Evolutionary conservation across 371 early-diverging fungal genomes (phyloP), one percentile per base, ranked within the genome.

Genomic region (Mortierella sp.): DNA sequence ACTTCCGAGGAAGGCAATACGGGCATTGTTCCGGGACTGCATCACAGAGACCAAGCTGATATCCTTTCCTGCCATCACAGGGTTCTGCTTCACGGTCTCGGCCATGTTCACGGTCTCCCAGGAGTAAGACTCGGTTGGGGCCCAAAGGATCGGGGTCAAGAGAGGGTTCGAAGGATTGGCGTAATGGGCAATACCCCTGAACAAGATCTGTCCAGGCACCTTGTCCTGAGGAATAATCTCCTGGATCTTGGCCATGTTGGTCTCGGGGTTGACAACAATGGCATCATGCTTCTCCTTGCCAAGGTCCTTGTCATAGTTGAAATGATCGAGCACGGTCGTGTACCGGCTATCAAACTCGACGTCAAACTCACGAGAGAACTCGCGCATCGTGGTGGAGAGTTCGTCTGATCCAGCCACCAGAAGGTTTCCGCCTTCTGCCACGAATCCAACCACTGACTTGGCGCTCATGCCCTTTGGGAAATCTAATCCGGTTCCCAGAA

Each of bases 351-450:
- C 97, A 25, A n/a, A 77, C 53, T 93, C 93, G 29, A 95, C 89
- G 59, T 94, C 94, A 72, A 97, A 95, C 77, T 98, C 97, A 70
- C 87, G 81, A 16, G 91, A 92, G 44, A 99, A 81, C 58, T 94
- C 93, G 16, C 93, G 90, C n/a, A 93, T 68, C 12, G 86, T 80
- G 45, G 89, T 91, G n/a, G 90, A 87, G 19, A 93, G 71, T 52
- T 88, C 85, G 47, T 87, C 66, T 9, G 88, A 85, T 1, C 88
- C 88, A 2, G 93, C 94, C 19, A 96, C 69, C 11, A 99, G 66
- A 47, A 97, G 80, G 77, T 97, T 98, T n/a, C 98, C 99, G 44
- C 98, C 98, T 28, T 87, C 84, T 57, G 95, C 91, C 37, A 97
- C 90, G 81, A 94, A 99, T 53, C 95, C 88, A 58, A 96, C 83